These are phyloP conservation scores for Penicillium sp. DNA, from an alignment of 2,329 filamentous ascomycete genomes.

Conservation along the genomic window DNA sequence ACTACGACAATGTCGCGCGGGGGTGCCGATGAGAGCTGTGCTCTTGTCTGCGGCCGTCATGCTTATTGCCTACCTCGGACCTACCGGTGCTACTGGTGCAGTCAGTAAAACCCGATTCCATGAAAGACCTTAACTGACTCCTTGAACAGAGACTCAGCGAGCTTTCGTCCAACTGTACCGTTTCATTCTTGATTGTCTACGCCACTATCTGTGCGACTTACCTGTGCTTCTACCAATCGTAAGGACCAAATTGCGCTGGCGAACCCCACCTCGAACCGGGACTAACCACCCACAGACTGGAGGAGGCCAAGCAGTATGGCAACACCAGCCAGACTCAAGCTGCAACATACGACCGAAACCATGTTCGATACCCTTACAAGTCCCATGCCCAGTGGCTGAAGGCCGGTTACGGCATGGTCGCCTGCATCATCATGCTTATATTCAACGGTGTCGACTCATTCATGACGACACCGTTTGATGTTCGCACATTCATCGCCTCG, in stretches of 20 bases:
- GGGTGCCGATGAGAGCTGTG: neutral
- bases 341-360: neutral
- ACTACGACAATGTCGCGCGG: neutral
- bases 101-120: neutral
- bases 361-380: neutral
- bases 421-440: neutral
- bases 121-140: neutral
- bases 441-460: neutral
- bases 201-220: neutral
- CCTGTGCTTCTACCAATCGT: neutral
- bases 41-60: neutral
- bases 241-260: neutral
- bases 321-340: neutral
- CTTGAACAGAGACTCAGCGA: neutral
- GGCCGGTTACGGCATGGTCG: neutral
- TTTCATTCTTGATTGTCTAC: neutral
- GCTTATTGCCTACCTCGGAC: neutral
- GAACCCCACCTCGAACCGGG: neutral
- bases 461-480: neutral
- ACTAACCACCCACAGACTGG: neutral
- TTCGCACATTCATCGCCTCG: neutral
- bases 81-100: neutral
- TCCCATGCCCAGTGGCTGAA: neutral
- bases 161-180: neutral
- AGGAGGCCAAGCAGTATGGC: neutral